phyloP scores from a whole-genome alignment of 176 grass and related monocot genomes.

The Avena insularis region DNA sequence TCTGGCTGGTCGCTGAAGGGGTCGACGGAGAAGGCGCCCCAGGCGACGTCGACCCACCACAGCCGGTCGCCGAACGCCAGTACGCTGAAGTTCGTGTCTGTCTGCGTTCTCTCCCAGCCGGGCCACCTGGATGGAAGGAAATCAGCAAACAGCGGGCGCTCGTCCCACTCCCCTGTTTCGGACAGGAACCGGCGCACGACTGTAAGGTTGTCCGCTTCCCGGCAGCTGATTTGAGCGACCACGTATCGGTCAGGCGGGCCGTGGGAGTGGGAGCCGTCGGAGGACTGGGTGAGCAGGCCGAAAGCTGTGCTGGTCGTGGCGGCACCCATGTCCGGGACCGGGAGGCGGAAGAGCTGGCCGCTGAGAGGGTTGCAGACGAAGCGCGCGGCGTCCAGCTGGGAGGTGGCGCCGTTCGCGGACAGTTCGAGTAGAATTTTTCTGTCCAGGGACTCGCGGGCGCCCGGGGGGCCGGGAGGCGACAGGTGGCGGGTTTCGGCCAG shows the following conservation, averaged over 20 bases:
- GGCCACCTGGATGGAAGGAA: not conserved
- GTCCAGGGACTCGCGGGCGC: not conserved
- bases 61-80: constrained; percentile 5
- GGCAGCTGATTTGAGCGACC: not conserved
- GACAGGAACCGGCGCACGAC: constrained; percentile 4
- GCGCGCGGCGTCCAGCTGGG: not conserved
- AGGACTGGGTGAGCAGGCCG: constrained; percentile 33
- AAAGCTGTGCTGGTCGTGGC: not conserved
- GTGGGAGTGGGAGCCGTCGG: not conserved
- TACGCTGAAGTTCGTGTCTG: not conserved
- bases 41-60: constrained; percentile 4
- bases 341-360: constrained; percentile 36
- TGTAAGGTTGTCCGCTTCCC: not conserved
- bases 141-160: not conserved
- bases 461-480: not conserved
- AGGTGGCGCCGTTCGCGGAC: not conserved
- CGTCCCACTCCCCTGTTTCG: constrained; percentile 25
- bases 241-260: not conserved
- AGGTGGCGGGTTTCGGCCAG: not conserved
- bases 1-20: not conserved
- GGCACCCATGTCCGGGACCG: not conserved
- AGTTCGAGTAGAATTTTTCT: not conserved
- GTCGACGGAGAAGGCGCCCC: not conserved
- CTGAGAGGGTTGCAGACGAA: constrained; percentile 45
- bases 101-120: not conserved